phyloP scores from a whole-genome alignment of 1,284 basidiomycete species.

The Irpex sp. region DNA sequence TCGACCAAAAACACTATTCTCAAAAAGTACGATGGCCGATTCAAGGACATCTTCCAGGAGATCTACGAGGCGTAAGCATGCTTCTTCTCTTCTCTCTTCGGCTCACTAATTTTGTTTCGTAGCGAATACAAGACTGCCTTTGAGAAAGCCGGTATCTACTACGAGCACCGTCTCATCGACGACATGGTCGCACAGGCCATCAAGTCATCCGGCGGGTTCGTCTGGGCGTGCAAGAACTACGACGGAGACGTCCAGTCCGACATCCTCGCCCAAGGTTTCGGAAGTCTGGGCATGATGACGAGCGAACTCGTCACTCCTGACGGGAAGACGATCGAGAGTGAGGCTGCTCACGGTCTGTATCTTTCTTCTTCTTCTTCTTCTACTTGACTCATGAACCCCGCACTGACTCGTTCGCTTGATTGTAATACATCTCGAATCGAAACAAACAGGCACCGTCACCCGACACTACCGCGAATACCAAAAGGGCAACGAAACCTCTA shows the following conservation, averaged over 20 bases:
- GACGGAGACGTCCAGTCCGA: slow-evolving; percentile 94
- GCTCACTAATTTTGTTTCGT: neutral
- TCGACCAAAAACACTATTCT: slow-evolving; percentile 98
- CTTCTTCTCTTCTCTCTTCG: neutral
- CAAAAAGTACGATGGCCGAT: slow-evolving; percentile 95
- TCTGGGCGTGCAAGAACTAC: slow-evolving; percentile 98
- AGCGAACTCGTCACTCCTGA: slow-evolving; percentile 96
- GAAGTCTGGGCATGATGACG: slow-evolving; percentile 96
- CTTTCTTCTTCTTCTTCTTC: neutral
- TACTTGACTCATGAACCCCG: neutral
- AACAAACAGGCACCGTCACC: slow-evolving; percentile 67
- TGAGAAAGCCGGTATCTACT: slow-evolving; percentile 85
- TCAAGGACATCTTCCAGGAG: slow-evolving; percentile 99
- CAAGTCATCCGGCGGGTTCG: slow-evolving; percentile 96
- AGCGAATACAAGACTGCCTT: slow-evolving; percentile 83
- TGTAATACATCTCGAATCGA: too few relatives aligned
- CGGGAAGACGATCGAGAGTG: slow-evolving; percentile 86
- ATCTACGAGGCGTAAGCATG: slow-evolving; percentile 72
- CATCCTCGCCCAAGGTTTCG: slow-evolving; percentile 94
- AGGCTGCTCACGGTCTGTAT: slow-evolving; percentile 84
- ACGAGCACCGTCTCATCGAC: slow-evolving; percentile 92
- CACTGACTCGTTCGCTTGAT: neutral
- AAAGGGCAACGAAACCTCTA: slow-evolving; percentile 94
- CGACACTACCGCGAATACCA: slow-evolving; percentile 97
- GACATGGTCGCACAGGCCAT: slow-evolving; percentile 98